Conservation (phyloP, 148 eudicot genomes). For the Hydrangea macrophylla region DNA sequence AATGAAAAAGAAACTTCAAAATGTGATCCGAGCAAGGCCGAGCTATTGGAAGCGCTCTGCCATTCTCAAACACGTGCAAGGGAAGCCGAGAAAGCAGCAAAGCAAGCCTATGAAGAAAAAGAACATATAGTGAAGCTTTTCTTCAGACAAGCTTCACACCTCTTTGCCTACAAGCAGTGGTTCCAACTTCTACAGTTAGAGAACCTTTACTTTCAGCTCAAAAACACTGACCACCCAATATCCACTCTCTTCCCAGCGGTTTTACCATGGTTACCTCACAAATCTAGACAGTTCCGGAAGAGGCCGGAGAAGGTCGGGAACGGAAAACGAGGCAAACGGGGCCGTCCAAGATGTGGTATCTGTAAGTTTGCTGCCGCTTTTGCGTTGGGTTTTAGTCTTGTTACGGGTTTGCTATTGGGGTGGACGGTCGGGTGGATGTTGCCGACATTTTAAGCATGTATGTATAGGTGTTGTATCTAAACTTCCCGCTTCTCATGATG, state of each 20-base stretch:
- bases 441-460: conserved; percentile 23
- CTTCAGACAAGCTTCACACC: conserved; percentile 78
- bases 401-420: conserved; percentile 87
- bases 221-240: conserved; percentile 30
- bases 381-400: conserved; percentile 77
- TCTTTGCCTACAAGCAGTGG: conserved; percentile 91
- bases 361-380: conserved; percentile 66
- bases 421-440: conserved; percentile 77
- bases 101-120: conserved; percentile 73
- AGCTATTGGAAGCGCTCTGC: conserved; percentile 79
- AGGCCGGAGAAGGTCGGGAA: conserved; percentile 30
- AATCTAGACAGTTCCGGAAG: conserved; percentile 32
- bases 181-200: conserved; percentile 78
- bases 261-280: conserved; percentile 44
- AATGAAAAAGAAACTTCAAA: conserved; percentile 16
- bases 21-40: conserved; percentile 47
- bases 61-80: conserved; percentile 98
- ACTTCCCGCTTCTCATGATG: neutral
- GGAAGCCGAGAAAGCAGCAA: conserved; percentile 79
- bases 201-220: conserved; percentile 46
- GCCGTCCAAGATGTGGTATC: conserved; percentile 30
- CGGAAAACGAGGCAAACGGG: conserved; percentile 39
- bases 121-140: conserved; percentile 76
- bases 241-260: conserved; percentile 30
- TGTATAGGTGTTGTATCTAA: neutral